phyloP scores from a whole-genome alignment of 1,284 basidiomycete species.

The Pholiota adiposa region DNA sequence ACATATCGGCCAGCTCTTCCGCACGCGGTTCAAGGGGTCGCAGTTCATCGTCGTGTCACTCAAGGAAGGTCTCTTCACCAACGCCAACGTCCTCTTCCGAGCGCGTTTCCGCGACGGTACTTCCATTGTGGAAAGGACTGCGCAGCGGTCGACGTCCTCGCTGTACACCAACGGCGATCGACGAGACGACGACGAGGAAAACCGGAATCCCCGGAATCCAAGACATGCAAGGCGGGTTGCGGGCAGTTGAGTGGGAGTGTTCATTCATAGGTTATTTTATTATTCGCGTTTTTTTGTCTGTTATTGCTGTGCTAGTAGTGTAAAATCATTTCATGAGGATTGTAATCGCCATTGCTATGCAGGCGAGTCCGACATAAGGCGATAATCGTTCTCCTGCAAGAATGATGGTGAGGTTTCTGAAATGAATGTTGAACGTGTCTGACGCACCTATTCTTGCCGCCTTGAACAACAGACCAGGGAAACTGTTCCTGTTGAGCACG shows the following conservation, averaged over 20 bases:
- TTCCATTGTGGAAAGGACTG: constrained; percentile 84
- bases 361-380: constrained; percentile 83
- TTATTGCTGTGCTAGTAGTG: constrained; percentile 20
- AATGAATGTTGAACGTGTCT: not conserved
- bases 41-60: constrained; percentile 98
- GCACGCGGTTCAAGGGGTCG: constrained; percentile 97
- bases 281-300: constrained; percentile 19
- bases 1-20: constrained; percentile 96
- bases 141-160: constrained; percentile 55
- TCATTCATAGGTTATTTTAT: constrained; percentile 6
- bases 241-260: constrained; percentile 4
- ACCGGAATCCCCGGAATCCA: constrained; percentile 29
- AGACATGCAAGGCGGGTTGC: constrained; percentile 26
- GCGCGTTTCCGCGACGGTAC: constrained; percentile 94
- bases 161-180: constrained; percentile 37
- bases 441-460: constrained; percentile 86
- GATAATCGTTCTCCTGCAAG: constrained; percentile 78
- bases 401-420: not conserved
- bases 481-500: constrained; percentile 48
- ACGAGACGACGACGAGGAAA: constrained; percentile 33
- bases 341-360: constrained; percentile 78
- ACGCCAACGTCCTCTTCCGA: constrained; percentile 96
- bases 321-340: constrained; percentile 39
- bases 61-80: constrained; percentile 97
- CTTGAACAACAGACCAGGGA: constrained; percentile 92